Base-by-base conservation (phyloP, 805 yeast genomes). In the Starmerella etchellsii region DNA sequence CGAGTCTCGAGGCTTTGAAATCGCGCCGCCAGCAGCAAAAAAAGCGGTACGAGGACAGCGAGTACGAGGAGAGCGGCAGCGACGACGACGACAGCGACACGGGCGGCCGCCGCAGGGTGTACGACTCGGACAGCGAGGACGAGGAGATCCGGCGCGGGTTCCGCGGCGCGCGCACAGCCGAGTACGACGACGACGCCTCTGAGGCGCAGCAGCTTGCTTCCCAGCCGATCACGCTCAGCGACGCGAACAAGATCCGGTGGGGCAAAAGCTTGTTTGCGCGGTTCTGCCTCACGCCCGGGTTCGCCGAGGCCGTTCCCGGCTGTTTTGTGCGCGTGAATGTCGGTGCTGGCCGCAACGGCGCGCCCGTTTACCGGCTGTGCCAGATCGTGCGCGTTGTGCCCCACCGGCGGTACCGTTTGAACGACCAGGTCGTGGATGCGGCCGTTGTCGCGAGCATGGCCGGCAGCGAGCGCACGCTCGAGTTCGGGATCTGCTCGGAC, bases 271-370 rank as follows among this genome's bases (percentile, higher is more conserved):
- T 76, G 50, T 71, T 85, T 33, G 72, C 77, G 30, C 80, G 78
- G 57, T 83, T 68, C 56, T 74, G 87, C 55, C 85, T 76, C 58
- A 78, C 85, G 60, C 87, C 91, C 11, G 85, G 76, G 26, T 87
- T 93, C 58, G 75, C 71, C 34, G 75, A 73, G 16, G 70, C 71
- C 1, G 71, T 83, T 14, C 66, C 71, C 16, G 93, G 83, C 18
- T 76, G 93, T 37, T 83, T 69, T 57, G 94, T 87, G 27, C 73
- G 87, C 50, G 76, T 91, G 41, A 85, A 83, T 57, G 72, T 91
- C 41, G 95, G 95, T 9, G 55, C 65, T 31, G 79, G 78, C 53
- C 69, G 74, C 34, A 71, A 76, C 11, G 74, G 78, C 24, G 65
- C 67, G 53, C 71, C 78, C 10, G 71, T 73, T 39, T 88, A 91